A percentile compares a stretch with the other conserved stretches of the same genome.
Conservation (phyloP, 805 yeast genomes). For the Kuraishia molischiana region DNA sequence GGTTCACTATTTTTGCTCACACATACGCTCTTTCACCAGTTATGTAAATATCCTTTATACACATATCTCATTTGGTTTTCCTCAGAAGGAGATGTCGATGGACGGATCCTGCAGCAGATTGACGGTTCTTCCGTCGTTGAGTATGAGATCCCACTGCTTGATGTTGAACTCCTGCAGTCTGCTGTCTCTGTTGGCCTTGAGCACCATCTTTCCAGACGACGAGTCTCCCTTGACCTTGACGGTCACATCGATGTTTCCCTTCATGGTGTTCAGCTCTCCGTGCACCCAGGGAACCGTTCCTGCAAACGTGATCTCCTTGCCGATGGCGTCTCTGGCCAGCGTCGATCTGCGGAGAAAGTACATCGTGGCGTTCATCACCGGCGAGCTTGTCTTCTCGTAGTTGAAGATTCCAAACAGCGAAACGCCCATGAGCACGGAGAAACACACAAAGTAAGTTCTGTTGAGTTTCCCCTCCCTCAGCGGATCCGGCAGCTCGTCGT, state of each 20-base stretch:
- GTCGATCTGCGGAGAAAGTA: conserved; percentile 76
- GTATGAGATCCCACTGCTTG: conserved; percentile 51
- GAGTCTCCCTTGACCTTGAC: conserved; percentile 65
- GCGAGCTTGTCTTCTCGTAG: conserved; percentile 87
- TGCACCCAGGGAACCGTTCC: conserved; percentile 81
- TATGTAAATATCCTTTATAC: not conserved
- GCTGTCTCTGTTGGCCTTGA: conserved; percentile 64
- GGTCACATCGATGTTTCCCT: conserved; percentile 66
- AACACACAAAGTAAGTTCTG: conserved; percentile 43
- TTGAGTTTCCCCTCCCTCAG: conserved; percentile 41
- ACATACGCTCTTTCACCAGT: not conserved
- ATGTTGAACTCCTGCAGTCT: conserved; percentile 48
- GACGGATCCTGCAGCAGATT: conserved; percentile 41
- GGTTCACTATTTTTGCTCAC: not conserved
- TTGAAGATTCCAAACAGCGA: conserved; percentile 68
- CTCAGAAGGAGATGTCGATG: conserved; percentile 15
- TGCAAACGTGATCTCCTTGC: conserved; percentile 66
- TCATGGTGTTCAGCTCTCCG: conserved; percentile 77
- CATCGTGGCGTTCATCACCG: conserved; percentile 78
- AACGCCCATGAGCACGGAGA: conserved; percentile 42
- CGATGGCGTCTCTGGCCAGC: conserved; percentile 51
- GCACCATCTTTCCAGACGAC: conserved; percentile 40
- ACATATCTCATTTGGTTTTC: not conserved
- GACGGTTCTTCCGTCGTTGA: conserved; percentile 27
- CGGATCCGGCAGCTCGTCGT: conserved; percentile 79